Conservation (phyloP, 2,329 filamentous ascomycete genomes). For the Pseudogymnoascus sp. region DNA sequence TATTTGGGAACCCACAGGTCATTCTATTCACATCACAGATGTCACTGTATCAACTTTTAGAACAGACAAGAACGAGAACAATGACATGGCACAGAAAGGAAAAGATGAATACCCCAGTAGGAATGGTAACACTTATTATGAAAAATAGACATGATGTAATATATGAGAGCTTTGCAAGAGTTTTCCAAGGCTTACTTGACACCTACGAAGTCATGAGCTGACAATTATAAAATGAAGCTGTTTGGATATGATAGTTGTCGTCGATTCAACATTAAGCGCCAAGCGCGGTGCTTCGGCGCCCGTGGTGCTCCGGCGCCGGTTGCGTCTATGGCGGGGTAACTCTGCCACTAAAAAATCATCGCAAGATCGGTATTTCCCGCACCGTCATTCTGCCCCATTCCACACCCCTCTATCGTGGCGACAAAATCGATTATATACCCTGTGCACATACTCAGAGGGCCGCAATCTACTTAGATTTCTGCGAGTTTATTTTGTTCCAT, state of each 20-base stretch:
- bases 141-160: neutral
- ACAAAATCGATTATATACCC: neutral
- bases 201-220: neutral
- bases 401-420: neutral
- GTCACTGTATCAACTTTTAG: neutral
- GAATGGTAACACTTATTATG: neutral
- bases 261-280: neutral
- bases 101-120: neutral
- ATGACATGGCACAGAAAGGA: neutral
- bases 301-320: too few species aligned
- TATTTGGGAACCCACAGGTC: neutral
- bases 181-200: neutral
- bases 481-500: neutral
- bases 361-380: constrained; percentile 2
- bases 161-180: neutral
- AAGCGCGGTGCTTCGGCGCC: neutral
- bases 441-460: neutral
- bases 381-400: constrained; percentile 1
- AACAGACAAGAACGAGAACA: neutral
- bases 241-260: neutral
- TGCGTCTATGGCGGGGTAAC: neutral
- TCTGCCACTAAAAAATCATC: neutral
- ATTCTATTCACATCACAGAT: neutral
- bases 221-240: neutral
- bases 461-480: neutral